These are phyloP conservation scores for Warburgia ugandensis DNA, from an alignment of 164 flowering plant genomes.

Conservation along the genomic window DNA sequence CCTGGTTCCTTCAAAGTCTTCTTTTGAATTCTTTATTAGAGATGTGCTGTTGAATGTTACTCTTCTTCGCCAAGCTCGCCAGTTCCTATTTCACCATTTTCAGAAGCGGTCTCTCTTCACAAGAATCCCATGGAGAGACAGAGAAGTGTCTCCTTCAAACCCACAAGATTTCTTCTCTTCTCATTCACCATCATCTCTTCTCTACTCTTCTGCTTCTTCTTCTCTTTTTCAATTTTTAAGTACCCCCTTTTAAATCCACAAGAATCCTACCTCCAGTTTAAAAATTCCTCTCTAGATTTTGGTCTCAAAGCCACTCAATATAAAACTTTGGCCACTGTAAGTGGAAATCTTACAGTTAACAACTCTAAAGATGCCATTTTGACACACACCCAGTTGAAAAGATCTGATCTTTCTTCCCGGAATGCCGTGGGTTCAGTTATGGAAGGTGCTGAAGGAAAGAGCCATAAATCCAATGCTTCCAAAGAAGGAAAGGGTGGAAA, in stretches of 20 bases:
- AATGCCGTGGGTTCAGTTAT: slow-evolving; percentile 11
- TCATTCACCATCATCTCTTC: slow-evolving; percentile 46
- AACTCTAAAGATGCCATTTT: slow-evolving; percentile 17
- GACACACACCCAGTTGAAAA: slow-evolving; percentile 23
- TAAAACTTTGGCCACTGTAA: slow-evolving; percentile 18
- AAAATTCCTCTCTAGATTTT: slow-evolving; percentile 14
- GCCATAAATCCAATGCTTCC: too few relatives aligned
- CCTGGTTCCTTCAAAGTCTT: too few relatives aligned
- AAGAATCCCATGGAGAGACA: slow-evolving; percentile 53
- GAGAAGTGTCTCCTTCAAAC: slow-evolving; percentile 61
- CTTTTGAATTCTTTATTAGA: neutral
- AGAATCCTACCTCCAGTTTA: slow-evolving; percentile 27
- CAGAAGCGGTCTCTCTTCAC: neutral
- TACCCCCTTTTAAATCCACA: slow-evolving; percentile 24
- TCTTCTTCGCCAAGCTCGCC: neutral
- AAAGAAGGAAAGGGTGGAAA: slow-evolving; percentile 9
- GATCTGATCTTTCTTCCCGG: slow-evolving; percentile 22
- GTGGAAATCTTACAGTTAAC: slow-evolving; percentile 18
- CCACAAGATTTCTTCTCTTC: slow-evolving; percentile 42
- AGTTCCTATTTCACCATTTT: neutral
- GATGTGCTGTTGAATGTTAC: neutral
- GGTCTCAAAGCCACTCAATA: slow-evolving; percentile 16
- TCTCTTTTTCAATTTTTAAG: slow-evolving; percentile 41
- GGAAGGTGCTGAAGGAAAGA: too few relatives aligned
- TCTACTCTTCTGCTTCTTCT: slow-evolving; percentile 31